Percentiles rank a stretch among this genome's conserved stretches.
These are phyloP conservation scores for Dioscorea alata DNA, from an alignment of 106 monocot species.

Conservation along the genomic window DNA sequence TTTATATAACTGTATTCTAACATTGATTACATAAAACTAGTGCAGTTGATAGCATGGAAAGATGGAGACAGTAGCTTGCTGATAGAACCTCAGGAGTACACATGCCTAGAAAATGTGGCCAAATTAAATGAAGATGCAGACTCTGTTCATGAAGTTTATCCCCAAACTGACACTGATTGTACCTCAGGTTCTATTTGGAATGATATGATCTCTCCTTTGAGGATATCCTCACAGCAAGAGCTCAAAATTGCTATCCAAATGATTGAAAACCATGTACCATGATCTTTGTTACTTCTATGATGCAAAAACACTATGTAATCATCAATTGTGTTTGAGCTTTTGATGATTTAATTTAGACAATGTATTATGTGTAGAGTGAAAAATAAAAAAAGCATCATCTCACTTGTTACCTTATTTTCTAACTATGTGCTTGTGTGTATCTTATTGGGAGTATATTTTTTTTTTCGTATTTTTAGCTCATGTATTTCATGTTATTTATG, in stretches of 20 bases:
- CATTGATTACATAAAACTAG: neutral
- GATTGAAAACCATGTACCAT: conserved; percentile 28
- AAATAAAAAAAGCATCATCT: too few relatives aligned
- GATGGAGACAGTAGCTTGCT: conserved; percentile 53
- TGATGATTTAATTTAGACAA: too few relatives aligned
- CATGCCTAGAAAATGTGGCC: conserved; percentile 39
- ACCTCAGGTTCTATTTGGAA: conserved; percentile 39
- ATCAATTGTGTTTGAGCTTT: too few relatives aligned
- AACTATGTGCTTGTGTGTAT: too few relatives aligned
- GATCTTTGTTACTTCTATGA: neutral
- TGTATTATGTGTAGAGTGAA: too few relatives aligned
- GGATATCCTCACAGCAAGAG: conserved; percentile 32
- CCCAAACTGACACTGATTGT: neutral
- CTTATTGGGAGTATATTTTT: too few relatives aligned
- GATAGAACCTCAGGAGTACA: conserved; percentile 48
- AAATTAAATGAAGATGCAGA: conserved; percentile 66
- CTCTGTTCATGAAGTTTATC: conserved; percentile 56
- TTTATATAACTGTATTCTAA: neutral
- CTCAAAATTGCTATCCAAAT: conserved; percentile 33
- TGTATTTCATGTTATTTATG: too few relatives aligned
- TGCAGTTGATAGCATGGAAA: conserved; percentile 86
- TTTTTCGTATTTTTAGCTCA: too few relatives aligned
- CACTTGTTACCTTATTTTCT: too few relatives aligned
- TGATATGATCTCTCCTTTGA: conserved; percentile 27
- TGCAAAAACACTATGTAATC: too few relatives aligned